Base-by-base conservation (phyloP, 768 basidiomycete genomes). In the Aureoboletus auriporus region DNA sequence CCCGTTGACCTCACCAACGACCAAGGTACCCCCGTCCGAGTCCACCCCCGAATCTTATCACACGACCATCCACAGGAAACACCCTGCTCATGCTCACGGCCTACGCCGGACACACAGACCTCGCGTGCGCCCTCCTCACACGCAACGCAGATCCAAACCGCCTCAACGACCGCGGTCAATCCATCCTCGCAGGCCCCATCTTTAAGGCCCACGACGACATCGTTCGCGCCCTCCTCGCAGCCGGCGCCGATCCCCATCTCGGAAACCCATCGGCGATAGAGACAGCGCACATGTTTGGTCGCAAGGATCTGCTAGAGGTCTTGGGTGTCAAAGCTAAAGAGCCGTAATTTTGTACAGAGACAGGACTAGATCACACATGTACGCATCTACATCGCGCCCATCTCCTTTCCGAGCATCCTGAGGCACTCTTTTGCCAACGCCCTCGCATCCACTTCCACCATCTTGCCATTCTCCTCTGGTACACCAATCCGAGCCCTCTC, bases 81-180 rank as follows among this genome's bases (percentile, higher is more conserved):
- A 86, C 86, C 5, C 70, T 91, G 6, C 69, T 90, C 45, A 90
- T 90, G 86, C 77, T 89, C 43, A 82, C 84, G 4, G 78, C 87
- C 2, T 90, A 90, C 59, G 69, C 79, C 17, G 87, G 87, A 1
- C 84, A 89, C 55, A 63, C 69, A 0, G 67, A 72, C 2, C 76
- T 86, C 16, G 69, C 78, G 2, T 69, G 69, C 39, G 74, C 72
- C 12, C 74, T 91, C 26, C 64, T 89, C 40, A 56, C 66, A 6
- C 73, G 75, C 30, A 77, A 77, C 3, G 85, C 79, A 34, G 84
- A 89, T 62, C 78, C 82, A 2, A 83, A 88, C 57, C 71, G 79
- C 10, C 59, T 80, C 43, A 91, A 91, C 63, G 86, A 89, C 55
- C 72, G 76, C 3, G 79, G 78, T 0, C 89, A 90, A 56, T 82